These are phyloP conservation scores for Santalum album DNA, from an alignment of 164 flowering plant genomes.

Conservation along the genomic window DNA sequence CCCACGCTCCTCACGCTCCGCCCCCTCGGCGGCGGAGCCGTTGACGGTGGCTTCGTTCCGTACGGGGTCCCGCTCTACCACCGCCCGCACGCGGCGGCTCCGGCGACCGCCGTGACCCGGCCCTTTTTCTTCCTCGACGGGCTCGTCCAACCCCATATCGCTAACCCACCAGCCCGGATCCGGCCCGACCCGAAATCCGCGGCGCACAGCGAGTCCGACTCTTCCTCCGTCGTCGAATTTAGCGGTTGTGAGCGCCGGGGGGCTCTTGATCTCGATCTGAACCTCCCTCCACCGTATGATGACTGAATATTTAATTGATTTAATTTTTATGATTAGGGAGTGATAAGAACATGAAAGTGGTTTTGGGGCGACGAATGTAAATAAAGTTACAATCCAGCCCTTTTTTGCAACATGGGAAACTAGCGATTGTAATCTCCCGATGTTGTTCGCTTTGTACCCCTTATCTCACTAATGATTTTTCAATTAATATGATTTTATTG, in stretches of 20 bases:
- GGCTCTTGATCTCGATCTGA: not conserved
- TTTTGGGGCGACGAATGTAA: too few relatives aligned
- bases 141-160: slow-evolving; percentile 6
- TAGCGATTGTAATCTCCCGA: too few relatives aligned
- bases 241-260: not conserved
- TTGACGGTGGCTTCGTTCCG: not conserved
- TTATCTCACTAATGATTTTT: too few relatives aligned
- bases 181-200: slow-evolving; percentile 12
- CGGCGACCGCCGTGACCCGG: slow-evolving; percentile 1
- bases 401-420: too few relatives aligned
- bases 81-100: slow-evolving; percentile 6
- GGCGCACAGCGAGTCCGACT: not conserved
- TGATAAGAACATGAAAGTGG: too few relatives aligned
- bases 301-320: not conserved
- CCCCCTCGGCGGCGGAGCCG: slow-evolving; percentile 6
- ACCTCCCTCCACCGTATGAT: slow-evolving; percentile 1
- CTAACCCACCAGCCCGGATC: slow-evolving; percentile 7
- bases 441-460: too few relatives aligned
- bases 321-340: too few relatives aligned
- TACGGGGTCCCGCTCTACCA: slow-evolving; percentile 10
- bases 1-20: slow-evolving; percentile 19
- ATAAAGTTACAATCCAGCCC: too few relatives aligned
- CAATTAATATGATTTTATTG: too few relatives aligned
- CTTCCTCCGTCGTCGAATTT: not conserved
- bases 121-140: slow-evolving; percentile 17